These are phyloP conservation scores for Podospora appendiculata DNA, from an alignment of 495 filamentous ascomycete species.

Conservation along the genomic window DNA sequence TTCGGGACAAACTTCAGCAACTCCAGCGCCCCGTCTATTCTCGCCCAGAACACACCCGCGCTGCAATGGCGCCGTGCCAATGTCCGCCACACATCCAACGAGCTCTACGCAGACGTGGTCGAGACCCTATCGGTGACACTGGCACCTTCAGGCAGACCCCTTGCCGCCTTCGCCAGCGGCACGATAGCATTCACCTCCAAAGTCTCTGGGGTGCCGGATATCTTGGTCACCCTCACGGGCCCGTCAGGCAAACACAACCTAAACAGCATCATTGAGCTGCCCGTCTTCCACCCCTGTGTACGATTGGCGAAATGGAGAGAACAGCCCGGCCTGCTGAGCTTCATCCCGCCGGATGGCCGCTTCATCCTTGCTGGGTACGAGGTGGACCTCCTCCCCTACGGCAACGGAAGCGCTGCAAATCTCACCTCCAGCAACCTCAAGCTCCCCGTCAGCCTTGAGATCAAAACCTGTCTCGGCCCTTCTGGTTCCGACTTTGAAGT, in stretches of 20 bases:
- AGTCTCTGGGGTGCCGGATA: slow-evolving; percentile 87
- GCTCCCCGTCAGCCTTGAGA: slow-evolving; percentile 72
- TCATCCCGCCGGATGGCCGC: slow-evolving; percentile 91
- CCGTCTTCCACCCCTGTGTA: slow-evolving; percentile 95
- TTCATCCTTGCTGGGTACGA: slow-evolving; percentile 94
- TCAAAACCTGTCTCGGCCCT: slow-evolving; percentile 69
- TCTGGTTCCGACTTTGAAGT: slow-evolving; percentile 83
- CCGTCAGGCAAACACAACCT: slow-evolving; percentile 71
- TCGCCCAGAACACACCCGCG: slow-evolving; percentile 35
- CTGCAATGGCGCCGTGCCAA: slow-evolving; percentile 83
- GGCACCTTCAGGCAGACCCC: slow-evolving; percentile 78
- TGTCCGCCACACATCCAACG: slow-evolving; percentile 92
- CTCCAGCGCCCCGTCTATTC: slow-evolving; percentile 21
- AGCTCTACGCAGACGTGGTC: slow-evolving; percentile 93
- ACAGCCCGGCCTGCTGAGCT: slow-evolving; percentile 81
- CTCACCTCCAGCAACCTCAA: slow-evolving; percentile 53
- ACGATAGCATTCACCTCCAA: slow-evolving; percentile 94
- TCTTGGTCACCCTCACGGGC: slow-evolving; percentile 69
- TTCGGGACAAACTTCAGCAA: slow-evolving; percentile 13
- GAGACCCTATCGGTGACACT: slow-evolving; percentile 82
- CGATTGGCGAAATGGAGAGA: slow-evolving; percentile 79
- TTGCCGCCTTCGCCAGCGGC: slow-evolving; percentile 82
- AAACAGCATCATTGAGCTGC: slow-evolving; percentile 67
- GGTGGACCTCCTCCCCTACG: slow-evolving; percentile 74
- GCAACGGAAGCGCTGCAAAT: slow-evolving; percentile 29